A percentile compares a stretch with the other conserved stretches of the same genome.
Conservation (phyloP, 2,329 filamentous ascomycete species). For the Alternaria consortialis region DNA sequence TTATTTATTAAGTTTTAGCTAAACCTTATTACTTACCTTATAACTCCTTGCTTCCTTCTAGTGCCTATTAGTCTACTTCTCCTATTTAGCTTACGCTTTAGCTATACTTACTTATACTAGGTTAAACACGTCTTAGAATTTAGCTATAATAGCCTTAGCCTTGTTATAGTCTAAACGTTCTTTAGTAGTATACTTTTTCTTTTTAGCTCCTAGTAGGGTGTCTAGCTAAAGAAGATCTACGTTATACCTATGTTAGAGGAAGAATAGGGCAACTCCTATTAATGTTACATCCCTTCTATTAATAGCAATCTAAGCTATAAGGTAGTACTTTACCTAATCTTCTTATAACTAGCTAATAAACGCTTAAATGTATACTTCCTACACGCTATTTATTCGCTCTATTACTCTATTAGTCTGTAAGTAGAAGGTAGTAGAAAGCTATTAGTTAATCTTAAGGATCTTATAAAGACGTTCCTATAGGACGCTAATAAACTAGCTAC, state of each 20-base stretch:
- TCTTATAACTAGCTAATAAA: background rate
- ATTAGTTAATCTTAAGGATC: background rate
- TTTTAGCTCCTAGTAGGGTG: background rate
- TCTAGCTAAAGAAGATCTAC: background rate
- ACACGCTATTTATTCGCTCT: slow-evolving; percentile 1
- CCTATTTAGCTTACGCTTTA: background rate
- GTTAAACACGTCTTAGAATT: background rate
- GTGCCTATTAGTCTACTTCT: background rate
- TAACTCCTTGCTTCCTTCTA: background rate
- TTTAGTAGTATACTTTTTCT: background rate
- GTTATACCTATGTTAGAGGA: background rate
- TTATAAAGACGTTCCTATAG: background rate
- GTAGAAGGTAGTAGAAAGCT: slow-evolving; percentile 7
- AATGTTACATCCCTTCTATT: background rate
- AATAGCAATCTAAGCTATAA: background rate
- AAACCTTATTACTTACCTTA: background rate
- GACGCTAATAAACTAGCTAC: background rate
- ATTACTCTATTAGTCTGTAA: slow-evolving; percentile 4
- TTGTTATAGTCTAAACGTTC: background rate
- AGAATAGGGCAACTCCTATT: background rate
- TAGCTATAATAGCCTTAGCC: background rate
- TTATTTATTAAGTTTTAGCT: background rate
- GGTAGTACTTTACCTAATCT: background rate
- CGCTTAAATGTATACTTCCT: background rate
- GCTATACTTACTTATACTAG: background rate